phyloP scores from a whole-genome alignment of 768 basidiomycete genomes.

The Russula virescens region DNA sequence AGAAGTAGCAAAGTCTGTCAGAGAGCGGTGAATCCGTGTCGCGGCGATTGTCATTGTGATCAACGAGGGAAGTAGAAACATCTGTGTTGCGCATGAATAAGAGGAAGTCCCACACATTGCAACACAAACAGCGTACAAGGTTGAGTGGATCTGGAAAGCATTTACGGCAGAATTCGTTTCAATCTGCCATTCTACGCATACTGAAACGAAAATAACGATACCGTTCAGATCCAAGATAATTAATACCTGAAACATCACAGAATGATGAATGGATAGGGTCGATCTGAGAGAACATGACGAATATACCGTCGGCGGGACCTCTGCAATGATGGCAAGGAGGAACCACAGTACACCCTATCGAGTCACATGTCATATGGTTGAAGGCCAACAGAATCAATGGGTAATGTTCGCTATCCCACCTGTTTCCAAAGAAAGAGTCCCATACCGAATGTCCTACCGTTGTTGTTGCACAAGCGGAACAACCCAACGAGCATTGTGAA shows the following conservation, averaged over 20 bases:
- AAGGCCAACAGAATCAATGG: background rate
- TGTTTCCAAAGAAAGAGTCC: constrained; percentile 2
- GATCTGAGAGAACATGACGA: background rate
- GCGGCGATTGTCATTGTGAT: constrained; percentile 4
- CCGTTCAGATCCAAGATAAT: constrained; percentile 4
- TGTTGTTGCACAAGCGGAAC: background rate
- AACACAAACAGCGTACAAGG: background rate
- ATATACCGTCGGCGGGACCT: background rate
- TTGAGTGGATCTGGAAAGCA: background rate
- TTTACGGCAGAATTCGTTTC: background rate
- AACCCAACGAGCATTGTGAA: constrained; percentile 5
- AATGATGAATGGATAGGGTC: background rate
- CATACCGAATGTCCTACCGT: background rate
- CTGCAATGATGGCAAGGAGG: background rate
- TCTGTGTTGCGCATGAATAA: background rate
- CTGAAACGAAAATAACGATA: background rate
- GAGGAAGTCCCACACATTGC: background rate
- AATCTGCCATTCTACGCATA: background rate
- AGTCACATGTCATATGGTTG: background rate
- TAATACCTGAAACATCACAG: background rate
- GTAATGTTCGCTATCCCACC: background rate
- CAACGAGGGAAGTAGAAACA: background rate
- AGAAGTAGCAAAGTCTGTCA: background rate
- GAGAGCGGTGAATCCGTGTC: constrained; percentile 8
- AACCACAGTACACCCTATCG: constrained; percentile 6